Base-by-base conservation (phyloP, 768 basidiomycete species). In the Tulasnella sp. region DNA sequence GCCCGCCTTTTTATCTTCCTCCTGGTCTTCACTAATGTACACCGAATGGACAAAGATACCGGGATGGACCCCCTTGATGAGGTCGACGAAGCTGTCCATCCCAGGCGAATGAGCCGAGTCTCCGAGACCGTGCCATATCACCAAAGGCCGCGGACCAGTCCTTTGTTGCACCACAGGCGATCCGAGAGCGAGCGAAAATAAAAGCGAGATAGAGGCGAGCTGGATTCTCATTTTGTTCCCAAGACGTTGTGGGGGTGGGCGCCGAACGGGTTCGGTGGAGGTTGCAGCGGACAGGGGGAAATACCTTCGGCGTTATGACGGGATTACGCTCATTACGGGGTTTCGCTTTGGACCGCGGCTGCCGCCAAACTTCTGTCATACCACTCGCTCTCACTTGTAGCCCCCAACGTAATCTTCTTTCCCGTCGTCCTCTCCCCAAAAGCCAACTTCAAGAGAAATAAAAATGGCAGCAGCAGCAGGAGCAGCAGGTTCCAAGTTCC, bases 71-170 rank as follows among this genome's bases (percentile, higher is more conserved):
- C 84, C 80, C 77, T 87, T 83, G 76, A 94, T 84, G 66, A 83
- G 78, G 16, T 80, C 78, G 70, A 83, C 82, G 75, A 93, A 90
- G 75, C 89, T 81, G 52, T 87, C 79, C 83, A 94, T 91, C 17
- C 90, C 92, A 0, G 86, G 80, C 0, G 92, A 90, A 65, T 84
- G 82, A 75, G 92, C 86, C 1, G 89, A 86, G 80, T 94, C 93
- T n/a, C 92, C 90, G 74, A 91, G 77, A 39, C 90, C 90, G 79
- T 91, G 90, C 90, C 90, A 91, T 67, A 91, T 79, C 35, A 91
- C 90, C 22, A 91, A 82, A 8, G 90, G 88, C 32, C 88, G 72
- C 52, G 72, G 66, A 1, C 32, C 52, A 26, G 67, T 29, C 29
- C 5, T 1, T n/a, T 44, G 52, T 32, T 16, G 47, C 69, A 36